Base-by-base conservation (phyloP, 2,329 filamentous ascomycete species). In the Thyridium curvatum region DNA sequence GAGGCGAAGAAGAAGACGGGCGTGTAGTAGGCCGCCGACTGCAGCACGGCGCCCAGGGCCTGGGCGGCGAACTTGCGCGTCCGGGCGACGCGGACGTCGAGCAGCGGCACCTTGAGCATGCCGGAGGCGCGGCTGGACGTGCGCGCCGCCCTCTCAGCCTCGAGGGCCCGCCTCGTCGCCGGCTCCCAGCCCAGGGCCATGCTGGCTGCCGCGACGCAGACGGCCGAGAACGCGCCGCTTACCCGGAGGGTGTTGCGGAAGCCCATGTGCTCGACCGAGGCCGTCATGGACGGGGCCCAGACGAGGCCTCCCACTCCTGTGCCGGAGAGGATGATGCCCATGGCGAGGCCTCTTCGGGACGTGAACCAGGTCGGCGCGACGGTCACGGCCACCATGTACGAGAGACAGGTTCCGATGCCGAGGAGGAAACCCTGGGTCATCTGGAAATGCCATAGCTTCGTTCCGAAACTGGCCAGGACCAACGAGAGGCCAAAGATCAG, bases 291-390 rank as follows among this genome's bases (percentile, higher is more conserved):
- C 4, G 49, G 49, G 8, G 50, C 44, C 49, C 49, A 60, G 1
- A 55, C 54, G 3, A 65, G 47, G n/a, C 61, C 62, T 0, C 62
- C 62, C 1, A 64, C 41, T 1, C 61, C 62, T 0, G 60, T 60
- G 4, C 62, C 61, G 2, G 57, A 51, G 4, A 59, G 49, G 15
- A 64, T 54, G 9, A 63, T 56, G 0, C 62, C 61, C 58, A 64
- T 64, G 1, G 58, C 60, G 3, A 62, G 45, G 3, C 57, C 61
- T 3, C 60, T 51, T 6, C 53, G 52, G 9, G 53, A 51, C 34
- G 54, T 51, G 37, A 64, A 66, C 55, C 59, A 66, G 9, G 54
- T 56, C 3, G 64, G 64, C 2, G 58, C 50, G 15, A 65, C 52
- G 1, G 58, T 59, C 40, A 65, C 55, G 2, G 62, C 54, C 0